A percentile compares a stretch with the other conserved stretches of the same genome.
Conservation (phyloP, 352 stramenopile genomes). For the Phytophthora crassamura region DNA sequence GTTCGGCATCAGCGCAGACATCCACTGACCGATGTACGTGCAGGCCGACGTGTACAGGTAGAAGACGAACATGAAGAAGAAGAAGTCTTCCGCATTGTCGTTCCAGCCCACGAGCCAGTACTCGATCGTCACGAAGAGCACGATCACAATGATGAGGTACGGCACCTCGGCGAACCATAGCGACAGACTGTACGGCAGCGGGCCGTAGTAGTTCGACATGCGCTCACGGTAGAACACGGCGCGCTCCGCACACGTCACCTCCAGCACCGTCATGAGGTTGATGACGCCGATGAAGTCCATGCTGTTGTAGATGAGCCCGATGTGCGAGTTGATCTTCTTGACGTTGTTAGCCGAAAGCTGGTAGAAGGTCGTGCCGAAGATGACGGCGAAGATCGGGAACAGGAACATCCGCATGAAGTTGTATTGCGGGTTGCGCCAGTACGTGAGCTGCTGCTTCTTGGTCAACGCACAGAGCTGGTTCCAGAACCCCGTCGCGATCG, state of each 20-base stretch:
- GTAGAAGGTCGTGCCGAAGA: too few species aligned
- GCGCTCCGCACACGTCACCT: conserved; percentile 52
- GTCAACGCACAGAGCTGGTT: conserved; percentile 38
- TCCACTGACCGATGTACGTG: conserved; percentile 73
- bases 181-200: conserved; percentile 70
- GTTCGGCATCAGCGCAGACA: conserved; percentile 72
- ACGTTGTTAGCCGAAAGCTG: conserved; percentile 39
- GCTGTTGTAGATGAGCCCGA: conserved; percentile 78
- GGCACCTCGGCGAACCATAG: conserved; percentile 68
- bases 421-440: conserved; percentile 68
- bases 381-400: conserved; percentile 60
- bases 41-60: conserved; percentile 66
- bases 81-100: conserved; percentile 24
- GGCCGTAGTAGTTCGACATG: too few species aligned
- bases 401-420: conserved; percentile 70
- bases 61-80: conserved; percentile 41
- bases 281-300: conserved; percentile 74
- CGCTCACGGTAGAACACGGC: conserved; percentile 68
- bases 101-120: conserved; percentile 64
- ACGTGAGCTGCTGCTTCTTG: conserved; percentile 51
- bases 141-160: conserved; percentile 60
- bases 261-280: conserved; percentile 65
- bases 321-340: conserved; percentile 62
- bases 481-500: conserved; percentile 48
- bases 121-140: conserved; percentile 57